These are phyloP conservation scores for Amphirosellinia nigrospora DNA, from an alignment of 495 filamentous ascomycete genomes.

Conservation along the genomic window DNA sequence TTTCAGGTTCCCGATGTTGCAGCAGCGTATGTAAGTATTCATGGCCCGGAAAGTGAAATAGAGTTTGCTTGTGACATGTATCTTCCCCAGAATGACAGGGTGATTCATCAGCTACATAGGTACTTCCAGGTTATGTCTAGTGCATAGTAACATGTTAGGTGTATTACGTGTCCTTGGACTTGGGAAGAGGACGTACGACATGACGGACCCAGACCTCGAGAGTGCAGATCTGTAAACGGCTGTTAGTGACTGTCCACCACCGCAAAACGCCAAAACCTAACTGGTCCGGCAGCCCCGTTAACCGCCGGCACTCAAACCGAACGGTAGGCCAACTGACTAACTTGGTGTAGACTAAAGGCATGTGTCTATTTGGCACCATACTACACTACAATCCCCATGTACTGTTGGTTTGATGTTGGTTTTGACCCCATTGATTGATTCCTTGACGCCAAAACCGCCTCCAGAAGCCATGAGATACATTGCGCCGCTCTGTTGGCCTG, in stretches of 20 bases:
- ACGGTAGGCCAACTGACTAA: neutral
- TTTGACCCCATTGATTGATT: constrained; percentile 13
- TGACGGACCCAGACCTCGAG: constrained; percentile 4
- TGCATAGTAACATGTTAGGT: neutral
- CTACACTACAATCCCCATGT: neutral
- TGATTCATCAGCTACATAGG: neutral
- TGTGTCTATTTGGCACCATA: neutral
- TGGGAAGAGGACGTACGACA: neutral
- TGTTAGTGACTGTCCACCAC: constrained; percentile 4
- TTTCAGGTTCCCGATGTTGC: neutral
- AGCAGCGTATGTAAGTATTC: neutral
- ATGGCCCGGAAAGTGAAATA: neutral
- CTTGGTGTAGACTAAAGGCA: neutral
- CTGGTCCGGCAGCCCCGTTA: constrained; percentile 14
- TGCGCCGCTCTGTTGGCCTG: neutral
- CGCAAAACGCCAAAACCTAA: neutral
- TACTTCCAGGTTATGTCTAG: no score
- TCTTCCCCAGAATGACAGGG: no score
- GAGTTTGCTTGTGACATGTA: constrained; percentile 9
- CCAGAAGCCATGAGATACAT: neutral
- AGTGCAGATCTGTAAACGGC: neutral
- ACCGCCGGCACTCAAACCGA: constrained; percentile 4
- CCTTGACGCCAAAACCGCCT: neutral
- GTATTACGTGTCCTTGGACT: constrained; percentile 15
- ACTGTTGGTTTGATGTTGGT: constrained; percentile 9